These are phyloP conservation scores for Isochrysis galbana DNA, from an alignment of 78 protist genomes.

Conservation along the genomic window DNA sequence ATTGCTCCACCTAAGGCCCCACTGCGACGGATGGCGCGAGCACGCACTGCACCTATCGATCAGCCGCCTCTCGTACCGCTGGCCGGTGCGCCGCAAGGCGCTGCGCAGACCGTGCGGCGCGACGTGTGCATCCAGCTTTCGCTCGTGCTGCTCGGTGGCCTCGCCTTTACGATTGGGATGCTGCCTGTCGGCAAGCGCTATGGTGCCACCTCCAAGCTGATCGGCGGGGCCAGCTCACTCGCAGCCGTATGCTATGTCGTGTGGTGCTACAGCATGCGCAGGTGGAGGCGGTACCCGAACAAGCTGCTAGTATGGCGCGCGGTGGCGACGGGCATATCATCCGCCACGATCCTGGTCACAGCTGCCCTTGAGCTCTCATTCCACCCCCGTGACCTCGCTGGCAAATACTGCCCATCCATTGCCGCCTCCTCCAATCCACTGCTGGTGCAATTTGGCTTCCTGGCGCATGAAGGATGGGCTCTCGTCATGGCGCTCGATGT, in stretches of 20 bases:
- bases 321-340: neutral
- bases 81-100: no score
- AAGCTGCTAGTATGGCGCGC: neutral
- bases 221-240: neutral
- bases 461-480: neutral
- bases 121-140: no score
- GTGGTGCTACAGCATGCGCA: neutral
- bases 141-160: no score
- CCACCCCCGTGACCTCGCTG: neutral
- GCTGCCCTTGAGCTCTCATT: neutral
- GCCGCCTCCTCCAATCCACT: neutral
- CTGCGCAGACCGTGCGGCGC: no score
- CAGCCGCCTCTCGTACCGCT: no score
- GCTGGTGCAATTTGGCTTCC: neutral
- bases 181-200: no score
- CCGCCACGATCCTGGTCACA: neutral
- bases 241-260: neutral
- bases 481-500: neutral
- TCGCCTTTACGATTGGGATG: no score
- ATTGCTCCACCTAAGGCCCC: no score
- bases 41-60: no score
- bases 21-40: no score
- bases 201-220: neutral
- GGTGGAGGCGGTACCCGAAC: neutral
- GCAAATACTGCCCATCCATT: neutral